Conservation (phyloP, 768 basidiomycete species). For the Chiua virens region DNA sequence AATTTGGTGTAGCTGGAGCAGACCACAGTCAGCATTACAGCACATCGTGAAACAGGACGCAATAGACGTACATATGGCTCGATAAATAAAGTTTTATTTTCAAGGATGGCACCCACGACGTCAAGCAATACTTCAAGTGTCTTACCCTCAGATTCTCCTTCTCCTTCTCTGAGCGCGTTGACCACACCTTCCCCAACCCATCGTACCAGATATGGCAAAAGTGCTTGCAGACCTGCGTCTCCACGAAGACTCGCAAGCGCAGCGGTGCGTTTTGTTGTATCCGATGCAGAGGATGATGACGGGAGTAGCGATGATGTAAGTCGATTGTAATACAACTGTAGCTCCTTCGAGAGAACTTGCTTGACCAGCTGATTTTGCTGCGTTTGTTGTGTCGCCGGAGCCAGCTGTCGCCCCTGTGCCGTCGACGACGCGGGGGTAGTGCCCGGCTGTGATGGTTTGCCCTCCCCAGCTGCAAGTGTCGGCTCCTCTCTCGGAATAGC, state of each 20-base stretch:
- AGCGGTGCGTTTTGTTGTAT: conserved; percentile 75
- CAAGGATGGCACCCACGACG: conserved; percentile 79
- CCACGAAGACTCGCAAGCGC: conserved; percentile 86
- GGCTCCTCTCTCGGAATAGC: conserved; percentile 62
- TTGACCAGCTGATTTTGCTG: conserved; percentile 81
- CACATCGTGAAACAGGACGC: background rate
- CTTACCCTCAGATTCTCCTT: conserved; percentile 64
- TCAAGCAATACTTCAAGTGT: conserved; percentile 82
- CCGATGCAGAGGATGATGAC: conserved; percentile 42
- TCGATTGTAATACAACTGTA: conserved; percentile 92
- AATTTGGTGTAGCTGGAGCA: conserved; percentile 87
- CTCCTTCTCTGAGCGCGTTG: conserved; percentile 50
- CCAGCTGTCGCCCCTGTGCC: conserved; percentile 26
- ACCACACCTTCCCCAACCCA: conserved; percentile 94
- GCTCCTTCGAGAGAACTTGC: conserved; percentile 88
- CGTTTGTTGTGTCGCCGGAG: conserved; percentile 42
- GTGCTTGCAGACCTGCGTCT: conserved; percentile 89
- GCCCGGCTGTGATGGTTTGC: conserved; percentile 29
- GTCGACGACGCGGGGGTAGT: conserved; percentile 14
- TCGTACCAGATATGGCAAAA: conserved; percentile 90
- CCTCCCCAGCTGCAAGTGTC: conserved; percentile 20
- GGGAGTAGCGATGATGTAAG: conserved; percentile 84
- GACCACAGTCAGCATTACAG: background rate
- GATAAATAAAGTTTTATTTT: conserved; percentile 86
- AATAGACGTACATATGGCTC: conserved; percentile 84